These are phyloP conservation scores for Astrephomene gubernaculifera DNA, from an alignment of 139 green algal genomes.

Conservation along the genomic window DNA sequence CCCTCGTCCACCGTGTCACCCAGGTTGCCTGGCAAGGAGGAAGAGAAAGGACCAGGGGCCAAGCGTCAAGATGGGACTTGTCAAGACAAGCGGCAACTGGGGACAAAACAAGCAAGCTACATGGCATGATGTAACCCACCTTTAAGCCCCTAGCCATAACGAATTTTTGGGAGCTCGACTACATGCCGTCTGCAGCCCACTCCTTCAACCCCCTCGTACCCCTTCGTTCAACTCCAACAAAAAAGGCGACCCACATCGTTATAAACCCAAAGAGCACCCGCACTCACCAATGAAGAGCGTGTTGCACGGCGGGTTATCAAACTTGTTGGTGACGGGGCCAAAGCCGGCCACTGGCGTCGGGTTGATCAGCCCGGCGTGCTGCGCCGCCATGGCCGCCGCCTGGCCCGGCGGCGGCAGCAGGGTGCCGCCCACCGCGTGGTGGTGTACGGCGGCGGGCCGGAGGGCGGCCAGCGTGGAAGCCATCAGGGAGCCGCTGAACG, in stretches of 20 bases:
- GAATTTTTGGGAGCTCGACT: not conserved
- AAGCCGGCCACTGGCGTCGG: slow-evolving; percentile 48
- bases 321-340: slow-evolving; percentile 78
- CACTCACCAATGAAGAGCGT: slow-evolving; percentile 89
- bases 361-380: slow-evolving; percentile 10
- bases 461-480: slow-evolving; percentile 23
- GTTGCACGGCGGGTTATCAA: slow-evolving; percentile 95
- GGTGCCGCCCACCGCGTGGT: not conserved
- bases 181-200: not conserved
- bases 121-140: not conserved
- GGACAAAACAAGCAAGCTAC: not conserved
- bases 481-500: slow-evolving; percentile 32
- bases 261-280: not conserved
- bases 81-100: not conserved
- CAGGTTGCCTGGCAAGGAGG: slow-evolving; percentile 53
- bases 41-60: too few species aligned
- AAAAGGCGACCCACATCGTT: not conserved
- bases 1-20: slow-evolving; percentile 58
- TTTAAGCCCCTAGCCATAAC: too few species aligned
- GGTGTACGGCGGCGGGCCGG: not conserved
- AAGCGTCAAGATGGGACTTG: too few species aligned
- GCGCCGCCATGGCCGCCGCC: slow-evolving; percentile 31
- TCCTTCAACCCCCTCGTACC: not conserved
- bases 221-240: not conserved
- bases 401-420: slow-evolving; percentile 22